Base-by-base conservation (phyloP, 192 early-diverging fungal species). In the Endogone sp. region DNA sequence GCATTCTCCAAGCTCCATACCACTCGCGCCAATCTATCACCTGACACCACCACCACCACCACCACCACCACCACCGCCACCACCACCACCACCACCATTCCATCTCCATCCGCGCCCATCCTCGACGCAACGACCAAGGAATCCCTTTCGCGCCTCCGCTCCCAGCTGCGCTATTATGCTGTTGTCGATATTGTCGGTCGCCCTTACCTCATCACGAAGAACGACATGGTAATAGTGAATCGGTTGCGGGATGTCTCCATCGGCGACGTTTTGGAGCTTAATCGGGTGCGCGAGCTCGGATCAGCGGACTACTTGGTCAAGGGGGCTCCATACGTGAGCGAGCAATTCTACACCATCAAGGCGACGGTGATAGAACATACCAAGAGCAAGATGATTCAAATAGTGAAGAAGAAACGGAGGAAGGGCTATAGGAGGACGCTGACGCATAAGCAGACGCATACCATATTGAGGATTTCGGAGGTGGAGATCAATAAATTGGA, bases 291-390 rank as follows among this genome's bases (percentile, higher is more conserved):
- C 30, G 95, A 99, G 78, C 76, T 99, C 26, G 92, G 92, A 20
- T 88, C 86, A 27, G 86, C 85, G 32, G 92, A 95, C 69, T 95
- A 88, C 68, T 87, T 94, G 0, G 81, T 99, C 64, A 79, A 90
- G 73, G 97, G 97, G 2, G 75, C 91, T 69, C 97, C 97, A 16
- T 92, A 89, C 68, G 85, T 99, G 26, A 79, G 88, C 9, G 85
- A 92, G 8, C 75, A 81, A 13, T 87, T 89, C 54, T 92, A 85
- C 66, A 82, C 73, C 58, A 89, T 99, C 68, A 86, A 92, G 73
- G 95, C 94, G 20, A 91, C 90, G 0, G 93, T 95, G 0, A 86
- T 95, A 55, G 95, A 99, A 77, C 95, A 99, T 62, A 83, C 94
- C 13, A 88, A 87, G 73, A 87, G 91, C 62, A 86, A 90, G 67